Evolutionary conservation across 2,329 filamentous ascomycete species (phyloP), one percentile per base, ranked within the genome.

Genomic region (Aureobasidium sp.): DNA sequence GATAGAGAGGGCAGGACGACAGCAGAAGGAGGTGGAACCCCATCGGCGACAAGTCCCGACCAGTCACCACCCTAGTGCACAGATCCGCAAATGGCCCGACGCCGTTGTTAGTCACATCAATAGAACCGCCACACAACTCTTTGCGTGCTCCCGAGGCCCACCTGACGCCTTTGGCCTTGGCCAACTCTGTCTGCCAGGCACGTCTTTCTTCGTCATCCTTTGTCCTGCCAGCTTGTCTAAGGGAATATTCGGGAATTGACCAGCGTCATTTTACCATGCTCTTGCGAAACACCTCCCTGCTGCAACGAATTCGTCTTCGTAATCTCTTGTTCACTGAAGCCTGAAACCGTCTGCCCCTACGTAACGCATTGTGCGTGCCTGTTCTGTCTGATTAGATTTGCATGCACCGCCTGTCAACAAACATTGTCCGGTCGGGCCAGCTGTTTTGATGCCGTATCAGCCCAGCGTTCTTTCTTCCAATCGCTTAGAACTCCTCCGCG

Each of bases 351-450:
- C 22, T 51, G 45, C 25, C 20, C 37, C 53, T 57, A 48, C 42
- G 22, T 47, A n/a, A 48, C 36, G 34, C 57, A 27, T 51, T 36
- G 36, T 49, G 27, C 56, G 34, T 59, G 56, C 56, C 20, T 59
- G 52, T 44, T 41, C 12, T 3, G 34, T 45, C 57, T 51, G 45
- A 49, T 41, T 42, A 57, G 14, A 44, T 29, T 45, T 41, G 27
- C 25, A 42, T 57, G 53, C 53, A 57, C 36, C 39, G 45, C 45
- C 45, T 60, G 57, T 60, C 57, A 60, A 60, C 57, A 60, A 60
- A 60, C 57, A 60, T 51, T 60, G 31, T 41, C 22, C 25, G 39
- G 41, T 47, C 31, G 42, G 55, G 41, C 42, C 55, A 48, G 42
- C 55, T 60, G 45, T 60, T 49, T 42, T 51, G 45, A 51, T 51